Evolutionary conservation across 1,284 basidiomycete species (phyloP), one percentile per base, ranked within the genome.

Genomic region (Ustilago nuda): DNA sequence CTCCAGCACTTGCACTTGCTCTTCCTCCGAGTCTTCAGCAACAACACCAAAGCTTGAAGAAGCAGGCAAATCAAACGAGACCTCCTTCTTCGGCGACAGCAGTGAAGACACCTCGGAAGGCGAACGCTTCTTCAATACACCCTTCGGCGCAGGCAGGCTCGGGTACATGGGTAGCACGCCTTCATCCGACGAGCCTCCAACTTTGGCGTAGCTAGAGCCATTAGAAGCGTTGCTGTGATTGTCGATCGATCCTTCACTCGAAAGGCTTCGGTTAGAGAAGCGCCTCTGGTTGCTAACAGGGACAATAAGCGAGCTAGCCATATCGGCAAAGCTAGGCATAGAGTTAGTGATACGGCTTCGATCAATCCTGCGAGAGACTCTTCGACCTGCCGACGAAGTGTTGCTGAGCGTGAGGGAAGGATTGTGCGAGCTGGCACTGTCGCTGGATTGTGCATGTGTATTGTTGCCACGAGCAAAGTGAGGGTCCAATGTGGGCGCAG

Each of bases 151-250:
- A 32, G 56, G 41, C 15, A 32, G 37, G 35, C 53, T 56, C 6
- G 52, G 37, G 12, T 63, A 61, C 17, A 59, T 37, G n/a, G 72
- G n/a, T 13, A 61, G 30, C 17, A 41, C 55, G 9, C 57, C 67
- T 9, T 70, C 66, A 33, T 75, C 72, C 5, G 57, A 65, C 36
- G 72, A 66, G 8, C 72, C 72, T 11, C 52, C 63, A 11, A 75
- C 72, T 45, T 75, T 75, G 48, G 59, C 59, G 19, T 48, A 70
- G 67, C 67, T 75, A 0, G 72, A 75, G 19, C 56, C 56, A 46
- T 65, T 69, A 27, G 72, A 74, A 8, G 66, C 61, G 33, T 70
- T 75, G 67, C 72, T 75, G 61, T 75, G 72, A 53, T 60, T 69
- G 52, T 74, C 72, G 32, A 66, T 23, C 39, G 72, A 75, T 52